Base-by-base conservation (phyloP, 2,329 filamentous ascomycete species). In the Amylocarpus encephaloides region DNA sequence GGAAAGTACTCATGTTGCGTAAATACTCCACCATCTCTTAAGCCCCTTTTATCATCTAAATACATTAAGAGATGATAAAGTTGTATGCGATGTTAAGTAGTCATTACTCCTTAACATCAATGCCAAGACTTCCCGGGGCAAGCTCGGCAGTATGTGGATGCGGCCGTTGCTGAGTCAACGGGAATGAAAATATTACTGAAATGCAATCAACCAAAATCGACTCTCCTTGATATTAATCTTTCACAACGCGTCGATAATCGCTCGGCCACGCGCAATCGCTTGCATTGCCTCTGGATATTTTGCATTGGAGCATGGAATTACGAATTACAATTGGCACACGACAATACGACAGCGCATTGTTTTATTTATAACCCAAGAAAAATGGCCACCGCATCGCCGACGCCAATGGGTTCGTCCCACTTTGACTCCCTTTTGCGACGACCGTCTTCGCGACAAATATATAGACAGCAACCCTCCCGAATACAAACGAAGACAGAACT, bases 311-410 rank as follows among this genome's bases (percentile, higher is more conserved):
- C 48, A 63, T 64, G 59, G 54, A 59, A 59, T 55, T 56, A 54
- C 52, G 43, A 40, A 42, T 49, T 50, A 48, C 50, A 54, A 56
- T 51, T 49, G 52, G 47, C 22, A 50, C 56, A 34, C 36, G 26
- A 53, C 40, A 36, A 35, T 48, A 44, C 33, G 46, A 50, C 43
- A 45, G 43, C 38, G 35, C 48, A 29, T 44, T 48, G 50, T 33
- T 52, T 18, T 39, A 54, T 51, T 51, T 46, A 54, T 45, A 49
- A 54, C 29, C 38, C 29, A 32, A 34, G 41, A 13, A 22, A 41
- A 56, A 79, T 79, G 76, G 70, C 77, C 51, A 70, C 73, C 48
- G 71, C 70, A 56, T 81, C 78, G 58, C 78, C 77, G 49, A 80
- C 78, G 5, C 77, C 80, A 33, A 69, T 76, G 62, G 74, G 71